Evolutionary conservation across 2,329 filamentous ascomycete species (phyloP).

Genomic region (Pseudopithomyces chartarum): DNA sequence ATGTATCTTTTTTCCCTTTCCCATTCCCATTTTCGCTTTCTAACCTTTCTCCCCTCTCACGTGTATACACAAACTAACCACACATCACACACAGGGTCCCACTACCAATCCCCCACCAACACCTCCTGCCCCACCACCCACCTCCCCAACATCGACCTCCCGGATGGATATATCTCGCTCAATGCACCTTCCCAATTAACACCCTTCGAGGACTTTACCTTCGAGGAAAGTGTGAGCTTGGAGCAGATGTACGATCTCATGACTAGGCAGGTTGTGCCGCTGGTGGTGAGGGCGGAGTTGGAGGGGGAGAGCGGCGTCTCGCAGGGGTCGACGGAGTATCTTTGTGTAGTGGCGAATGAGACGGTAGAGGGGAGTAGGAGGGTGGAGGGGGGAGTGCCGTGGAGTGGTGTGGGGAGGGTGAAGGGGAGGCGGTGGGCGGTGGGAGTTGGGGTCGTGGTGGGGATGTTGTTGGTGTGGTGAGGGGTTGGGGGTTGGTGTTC

Average conservation of each 20-base stretch:
- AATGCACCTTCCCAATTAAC: not conserved
- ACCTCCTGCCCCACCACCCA: not conserved
- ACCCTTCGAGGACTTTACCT: not conserved
- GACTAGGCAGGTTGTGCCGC: not conserved
- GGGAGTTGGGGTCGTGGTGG: not conserved
- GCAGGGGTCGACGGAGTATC: not conserved
- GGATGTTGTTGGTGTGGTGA: not conserved
- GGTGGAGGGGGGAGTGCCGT: not conserved
- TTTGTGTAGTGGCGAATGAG: not conserved
- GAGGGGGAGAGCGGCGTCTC: not conserved
- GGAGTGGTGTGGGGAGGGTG: not conserved
- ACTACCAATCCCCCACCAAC: not conserved
- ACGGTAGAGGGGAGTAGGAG: not conserved
- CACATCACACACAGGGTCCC: not conserved
- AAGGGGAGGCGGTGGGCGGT: not conserved
- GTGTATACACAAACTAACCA: not conserved
- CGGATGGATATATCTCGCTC: not conserved
- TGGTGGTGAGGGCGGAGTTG: not conserved
- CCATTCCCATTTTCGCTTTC: not conserved
- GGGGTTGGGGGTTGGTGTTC: no score
- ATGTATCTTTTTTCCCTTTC: not conserved
- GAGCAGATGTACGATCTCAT: not conserved
- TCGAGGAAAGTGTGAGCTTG: not conserved
- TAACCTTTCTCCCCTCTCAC: not conserved
- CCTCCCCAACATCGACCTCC: not conserved